These are phyloP conservation scores for Carex scoparia DNA, from an alignment of 176 grass and related monocot genomes.

Conservation along the genomic window DNA sequence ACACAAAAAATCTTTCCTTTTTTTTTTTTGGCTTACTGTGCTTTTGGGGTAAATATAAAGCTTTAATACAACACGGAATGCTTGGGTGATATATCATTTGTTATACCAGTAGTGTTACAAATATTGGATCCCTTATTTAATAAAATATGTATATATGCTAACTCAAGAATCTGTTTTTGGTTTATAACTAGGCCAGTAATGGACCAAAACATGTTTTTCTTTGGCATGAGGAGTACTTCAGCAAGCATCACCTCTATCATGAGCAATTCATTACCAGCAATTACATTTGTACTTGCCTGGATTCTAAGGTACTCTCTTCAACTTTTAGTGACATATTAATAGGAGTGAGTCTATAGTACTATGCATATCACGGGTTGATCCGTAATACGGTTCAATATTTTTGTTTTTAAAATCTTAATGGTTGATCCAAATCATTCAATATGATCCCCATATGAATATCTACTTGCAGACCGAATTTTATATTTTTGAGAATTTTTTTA, in stretches of 20 bases:
- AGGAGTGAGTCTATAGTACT: too few species aligned
- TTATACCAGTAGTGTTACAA: background rate
- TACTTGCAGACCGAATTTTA: too few species aligned
- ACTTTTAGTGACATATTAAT: background rate
- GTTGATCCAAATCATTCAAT: too few species aligned
- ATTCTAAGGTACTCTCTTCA: conserved; percentile 13
- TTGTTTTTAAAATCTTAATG: too few species aligned
- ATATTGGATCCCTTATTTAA: background rate
- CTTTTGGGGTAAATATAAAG: background rate
- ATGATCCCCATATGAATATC: too few species aligned
- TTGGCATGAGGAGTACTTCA: conserved; percentile 32
- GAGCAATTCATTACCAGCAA: conserved; percentile 29
- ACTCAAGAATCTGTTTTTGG: background rate
- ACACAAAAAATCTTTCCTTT: background rate
- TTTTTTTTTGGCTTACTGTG: background rate
- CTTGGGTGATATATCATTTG: background rate
- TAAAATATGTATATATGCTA: background rate
- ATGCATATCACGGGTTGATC: too few species aligned
- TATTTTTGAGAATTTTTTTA: too few species aligned
- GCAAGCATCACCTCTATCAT: conserved; percentile 20
- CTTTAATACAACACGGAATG: background rate
- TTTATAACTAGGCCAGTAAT: conserved; percentile 25
- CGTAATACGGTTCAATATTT: too few species aligned
- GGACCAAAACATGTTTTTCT: conserved; percentile 30
- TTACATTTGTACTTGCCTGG: conserved; percentile 22